Conservation (phyloP, 345 rosid species). For the Euclidium syriacum region DNA sequence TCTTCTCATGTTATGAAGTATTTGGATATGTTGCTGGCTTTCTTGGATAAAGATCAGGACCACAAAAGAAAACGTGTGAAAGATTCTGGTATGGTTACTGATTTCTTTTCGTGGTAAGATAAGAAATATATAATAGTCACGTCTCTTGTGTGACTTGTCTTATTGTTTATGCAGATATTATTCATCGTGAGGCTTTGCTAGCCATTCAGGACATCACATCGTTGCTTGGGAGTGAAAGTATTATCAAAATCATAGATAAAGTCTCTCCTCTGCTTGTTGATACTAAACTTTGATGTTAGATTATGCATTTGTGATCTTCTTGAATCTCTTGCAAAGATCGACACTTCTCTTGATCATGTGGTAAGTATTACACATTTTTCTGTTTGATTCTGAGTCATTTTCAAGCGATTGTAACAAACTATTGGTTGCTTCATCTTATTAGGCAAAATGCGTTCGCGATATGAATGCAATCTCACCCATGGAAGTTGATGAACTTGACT, state of each 20-base stretch:
- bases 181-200: conserved; percentile 47
- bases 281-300: conserved; percentile 53
- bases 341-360: conserved; percentile 54
- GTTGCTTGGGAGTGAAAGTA: conserved; percentile 39
- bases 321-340: conserved; percentile 54
- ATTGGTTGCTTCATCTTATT: conserved; percentile 29
- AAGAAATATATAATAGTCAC: too few relatives aligned
- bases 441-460: conserved; percentile 60
- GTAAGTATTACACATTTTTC: conserved; percentile 42
- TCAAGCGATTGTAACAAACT: not conserved
- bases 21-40: conserved; percentile 65
- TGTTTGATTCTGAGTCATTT: conserved; percentile 1
- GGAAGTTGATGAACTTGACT: conserved; percentile 84
- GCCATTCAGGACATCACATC: conserved; percentile 56
- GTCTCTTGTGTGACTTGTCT: conserved; percentile 14
- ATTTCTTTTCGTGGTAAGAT: not conserved
- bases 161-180: conserved; percentile 45
- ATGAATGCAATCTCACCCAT: conserved; percentile 66
- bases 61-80: too few relatives aligned
- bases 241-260: conserved; percentile 41
- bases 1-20: conserved; percentile 45
- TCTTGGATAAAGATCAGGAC: conserved; percentile 51
- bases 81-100: conserved; percentile 52
- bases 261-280: conserved; percentile 67
- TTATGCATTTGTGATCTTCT: conserved; percentile 67